A percentile compares a stretch with the other conserved stretches of the same genome.
Conservation (phyloP, 352 stramenopile genomes). For the Pythium periplocum region DNA sequence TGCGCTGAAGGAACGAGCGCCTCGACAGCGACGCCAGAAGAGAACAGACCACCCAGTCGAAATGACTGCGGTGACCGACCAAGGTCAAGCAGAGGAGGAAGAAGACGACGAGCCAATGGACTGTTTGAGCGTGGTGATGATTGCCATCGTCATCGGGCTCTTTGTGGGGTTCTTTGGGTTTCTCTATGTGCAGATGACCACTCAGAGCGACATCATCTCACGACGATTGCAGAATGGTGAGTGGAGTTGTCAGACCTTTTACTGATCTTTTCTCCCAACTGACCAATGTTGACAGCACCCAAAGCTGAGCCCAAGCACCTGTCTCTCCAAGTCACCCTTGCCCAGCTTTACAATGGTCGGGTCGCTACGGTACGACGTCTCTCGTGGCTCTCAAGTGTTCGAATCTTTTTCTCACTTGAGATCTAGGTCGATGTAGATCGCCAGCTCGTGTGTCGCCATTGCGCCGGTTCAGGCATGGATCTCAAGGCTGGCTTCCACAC, state of each 20-base stretch:
- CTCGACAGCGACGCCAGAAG: too few species aligned
- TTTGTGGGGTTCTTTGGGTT: constrained; percentile 17
- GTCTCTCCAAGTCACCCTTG: constrained; percentile 25
- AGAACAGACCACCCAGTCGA: neutral
- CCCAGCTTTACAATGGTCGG: constrained; percentile 33
- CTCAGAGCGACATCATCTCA: constrained; percentile 7
- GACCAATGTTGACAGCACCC: constrained; percentile 6
- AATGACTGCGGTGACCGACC: neutral
- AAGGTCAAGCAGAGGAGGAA: neutral
- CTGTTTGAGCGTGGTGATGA: too few species aligned
- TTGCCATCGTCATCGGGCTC: constrained; percentile 5
- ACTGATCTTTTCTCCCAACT: neutral
- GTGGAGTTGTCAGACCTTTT: neutral
- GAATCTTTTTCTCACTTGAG: neutral
- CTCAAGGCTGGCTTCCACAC: constrained; percentile 27
- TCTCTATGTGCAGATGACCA: constrained; percentile 13
- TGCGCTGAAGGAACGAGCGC: constrained; percentile 2
- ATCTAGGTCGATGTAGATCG: constrained; percentile 20
- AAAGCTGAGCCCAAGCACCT: constrained; percentile 32
- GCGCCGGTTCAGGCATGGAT: constrained; percentile 31
- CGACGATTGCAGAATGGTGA: constrained; percentile 14
- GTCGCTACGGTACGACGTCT: constrained; percentile 10
- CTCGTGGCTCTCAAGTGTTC: neutral
- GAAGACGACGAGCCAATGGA: neutral
- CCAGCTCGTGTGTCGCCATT: constrained; percentile 34